Base-by-base conservation (phyloP, 2,329 filamentous ascomycete genomes). In the Ambrosiella xylebori region DNA sequence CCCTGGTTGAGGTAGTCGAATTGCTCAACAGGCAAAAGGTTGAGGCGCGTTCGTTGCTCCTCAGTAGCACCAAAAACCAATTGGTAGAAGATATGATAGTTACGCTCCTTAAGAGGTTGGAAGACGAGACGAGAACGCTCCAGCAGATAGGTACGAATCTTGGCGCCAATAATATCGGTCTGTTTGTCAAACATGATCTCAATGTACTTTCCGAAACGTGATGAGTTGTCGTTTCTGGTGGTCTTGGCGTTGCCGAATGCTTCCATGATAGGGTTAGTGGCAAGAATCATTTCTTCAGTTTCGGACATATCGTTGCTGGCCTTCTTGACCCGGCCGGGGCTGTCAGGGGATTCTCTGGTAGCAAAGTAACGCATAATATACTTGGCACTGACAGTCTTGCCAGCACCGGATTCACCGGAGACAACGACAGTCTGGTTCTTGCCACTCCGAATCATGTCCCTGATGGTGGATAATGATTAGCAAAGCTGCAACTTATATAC, bases 301-400 rank as follows among this genome's bases (percentile, higher is more conserved):
- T 96, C 88, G 70, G 90, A 97, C 84, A 97, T 97, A 63, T 84
- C 69, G 60, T 87, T 85, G 65, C 82, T 75, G 61, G 88, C 87
- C 67, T 79, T 79, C 71, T 88, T 93, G 57, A 77, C 77, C 65
- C 86, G 83, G 63, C 82, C 84, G 13, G 88, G 85, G 68, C 90
- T 87, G 66, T 94, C 88, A 58, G 93, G 89, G 7, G 90, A 85
- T 71, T 96, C 93, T 79, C 93, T 84, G 49, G 93, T 98, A 62
- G 93, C 93, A 71, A 98, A 98, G 75, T 98, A 98, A 66, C 93
- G 83, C 93, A 98, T 98, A 69, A 98, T 97, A 73, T 98, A 97
- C 75, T 98, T 98, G 65, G 93, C 93, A 72, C 91, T 97, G 70
- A 98, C 93, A 4, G 93, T 98, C 76, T 98, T 98, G 67, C 93